Evolutionary conservation across 2,329 filamentous ascomycete genomes (phyloP), one percentile per base, ranked within the genome.

Genomic region (Pyrenophora seminiperda): DNA sequence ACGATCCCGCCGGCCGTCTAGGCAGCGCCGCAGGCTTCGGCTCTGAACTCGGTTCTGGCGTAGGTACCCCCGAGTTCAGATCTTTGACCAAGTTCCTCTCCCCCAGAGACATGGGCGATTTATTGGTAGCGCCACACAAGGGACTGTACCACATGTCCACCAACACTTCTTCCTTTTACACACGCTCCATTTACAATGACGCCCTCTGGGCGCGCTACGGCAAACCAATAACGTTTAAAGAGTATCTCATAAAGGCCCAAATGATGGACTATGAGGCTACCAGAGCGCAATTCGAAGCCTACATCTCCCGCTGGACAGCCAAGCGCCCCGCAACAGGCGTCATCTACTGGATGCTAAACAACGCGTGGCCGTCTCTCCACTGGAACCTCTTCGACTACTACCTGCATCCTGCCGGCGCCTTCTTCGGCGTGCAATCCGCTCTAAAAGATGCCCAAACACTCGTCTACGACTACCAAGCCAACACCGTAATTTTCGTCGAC

Each of bases 261-360:
- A 79, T 87, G 53, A 79, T 80, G 71, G 84, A 87, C 62, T 87
- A 85, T 58, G 84, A 88, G 67, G 83, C 83, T 1, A 85, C 81
- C 1, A 75, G 83, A 2, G 75, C 83, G 0, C 74, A 86, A 56
- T 84, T 82, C 47, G 84, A 87, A 61, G 82, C 72, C 0, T 86
- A 80, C 59, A 73, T 77, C 0, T 72, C 79, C 2, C 72, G 75
- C 0, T 84, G 83, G 77, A 80, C 65, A 51, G 75, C 76, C 1
- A 65, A 71, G 1, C 72, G 79, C 3, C 80, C 82, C 0, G 82
- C 83, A 0, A 86, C 83, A 0, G 84, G 84, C 0, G 40, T 82
- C 39, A 80, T 87, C 13, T 87, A 87, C 71, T 87, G 84, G 84
- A 87, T 87, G 84, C 66, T 87, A 44, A 86, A 85, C 56, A 80